Percentiles rank a stretch among this genome's conserved stretches.
These are phyloP conservation scores for Musa troglodytarum DNA, from an alignment of 176 grass and related monocot genomes.

Conservation along the genomic window DNA sequence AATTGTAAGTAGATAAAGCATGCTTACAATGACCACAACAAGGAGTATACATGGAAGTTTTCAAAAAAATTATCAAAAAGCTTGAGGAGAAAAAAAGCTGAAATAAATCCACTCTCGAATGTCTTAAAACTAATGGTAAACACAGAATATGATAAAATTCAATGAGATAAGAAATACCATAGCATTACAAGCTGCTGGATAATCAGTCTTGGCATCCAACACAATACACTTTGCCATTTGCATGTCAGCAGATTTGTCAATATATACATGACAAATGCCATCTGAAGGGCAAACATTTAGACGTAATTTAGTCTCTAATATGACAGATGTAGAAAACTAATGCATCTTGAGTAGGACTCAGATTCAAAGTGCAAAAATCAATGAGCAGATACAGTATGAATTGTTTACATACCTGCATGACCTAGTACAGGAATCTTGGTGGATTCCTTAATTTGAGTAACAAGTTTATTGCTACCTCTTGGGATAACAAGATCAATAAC, in stretches of 20 bases:
- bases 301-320: not conserved
- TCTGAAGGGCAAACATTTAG: constrained; percentile 38
- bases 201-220: constrained; percentile 85
- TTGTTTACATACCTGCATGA: constrained; percentile 55
- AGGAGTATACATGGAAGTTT: too few relatives aligned
- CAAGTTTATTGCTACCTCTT: constrained; percentile 97
- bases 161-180: constrained; percentile 43
- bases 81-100: too few relatives aligned
- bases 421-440: constrained; percentile 98
- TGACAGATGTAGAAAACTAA: not conserved
- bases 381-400: not conserved
- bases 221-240: constrained; percentile 79
- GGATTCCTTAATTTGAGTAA: constrained; percentile 88
- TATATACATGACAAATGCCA: constrained; percentile 96
- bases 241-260: constrained; percentile 96
- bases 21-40: too few relatives aligned
- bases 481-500: constrained; percentile 99
- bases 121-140: not conserved
- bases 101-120: not conserved
- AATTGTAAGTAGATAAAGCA: too few relatives aligned
- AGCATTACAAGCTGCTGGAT: constrained; percentile 95
- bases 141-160: not conserved
- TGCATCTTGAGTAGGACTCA: not conserved
- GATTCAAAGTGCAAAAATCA: constrained; percentile 6
- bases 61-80: too few relatives aligned